Base-by-base conservation (phyloP, 2,329 filamentous ascomycete species). In the Blastomyces percursus region DNA sequence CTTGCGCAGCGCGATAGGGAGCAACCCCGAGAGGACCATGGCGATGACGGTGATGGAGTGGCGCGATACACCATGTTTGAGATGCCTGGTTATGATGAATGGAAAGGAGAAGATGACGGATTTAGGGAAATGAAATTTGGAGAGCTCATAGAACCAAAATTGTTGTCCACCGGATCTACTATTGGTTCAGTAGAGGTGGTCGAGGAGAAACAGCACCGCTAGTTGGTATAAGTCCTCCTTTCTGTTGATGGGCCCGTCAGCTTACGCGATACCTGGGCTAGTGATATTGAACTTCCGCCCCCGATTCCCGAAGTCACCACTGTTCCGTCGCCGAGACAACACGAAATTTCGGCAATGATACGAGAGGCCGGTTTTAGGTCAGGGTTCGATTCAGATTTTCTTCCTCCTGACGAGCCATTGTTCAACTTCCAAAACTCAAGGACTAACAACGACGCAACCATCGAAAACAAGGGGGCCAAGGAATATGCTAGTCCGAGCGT, bases 51-150 rank as follows among this genome's bases (percentile, higher is more conserved):
- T 0, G 91, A 90, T 0, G 38, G 19, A 35, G 80, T 88, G 65
- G 82, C 90, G 11, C 75, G 90, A 11, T 96, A 93, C 68, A 85
- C 82, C 65, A 89, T 86, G 63, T 94, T 95, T 66, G 90, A 95
- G 69, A 85, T 86, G 67, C 87, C 87, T 0, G 81, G 85, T 7
- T 83, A 84, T 12, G 84, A 84, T 14, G 82, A 83, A 0, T 80
- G 81, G 16, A 78, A 78, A 11, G 75, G 74, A 2, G 76, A 79
- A 59, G 82, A 87, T 62, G 81, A 86, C 64, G 88, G 88, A 0
- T 78, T 82, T 58, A 81, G 86, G n/a, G 79, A 79, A 7, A 63
- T 91, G 38, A 68, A 73, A 0, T 87, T 88, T 74, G 71, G 72
- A 2, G 86, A 90, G 27, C 78, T 94, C 70, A 81, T 85, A 46